Percentiles rank a stretch among this genome's conserved stretches.
These are phyloP conservation scores for Didymella sp. DNA, from an alignment of 2,329 filamentous ascomycete genomes.

Conservation along the genomic window DNA sequence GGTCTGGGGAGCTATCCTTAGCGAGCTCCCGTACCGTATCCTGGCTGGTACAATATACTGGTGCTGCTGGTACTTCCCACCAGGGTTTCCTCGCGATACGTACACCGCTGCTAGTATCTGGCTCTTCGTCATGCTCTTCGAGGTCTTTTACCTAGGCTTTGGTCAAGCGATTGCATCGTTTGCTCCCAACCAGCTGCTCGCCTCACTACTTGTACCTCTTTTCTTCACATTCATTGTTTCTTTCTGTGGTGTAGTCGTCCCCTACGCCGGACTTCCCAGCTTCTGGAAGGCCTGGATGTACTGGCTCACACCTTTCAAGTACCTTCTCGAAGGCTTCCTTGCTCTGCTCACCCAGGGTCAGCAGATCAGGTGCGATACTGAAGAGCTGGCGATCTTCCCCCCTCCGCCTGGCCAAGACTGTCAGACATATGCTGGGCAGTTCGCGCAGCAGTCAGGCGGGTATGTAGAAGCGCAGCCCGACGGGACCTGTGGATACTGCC, in stretches of 20 bases:
- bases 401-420: slow-evolving; percentile 68
- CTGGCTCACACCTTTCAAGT: slow-evolving; percentile 70
- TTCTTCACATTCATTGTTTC: slow-evolving; percentile 73
- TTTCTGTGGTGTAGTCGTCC: slow-evolving; percentile 79
- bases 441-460: slow-evolving; percentile 62
- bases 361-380: slow-evolving; percentile 61
- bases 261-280: slow-evolving; percentile 64
- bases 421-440: slow-evolving; percentile 63
- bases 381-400: slow-evolving; percentile 67
- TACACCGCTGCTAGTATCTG: slow-evolving; percentile 69
- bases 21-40: slow-evolving; percentile 74
- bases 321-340: slow-evolving; percentile 69
- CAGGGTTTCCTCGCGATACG: slow-evolving; percentile 61
- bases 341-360: slow-evolving; percentile 62
- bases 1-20: slow-evolving; percentile 68
- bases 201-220: slow-evolving; percentile 69
- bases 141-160: slow-evolving; percentile 69
- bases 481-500: slow-evolving; percentile 70
- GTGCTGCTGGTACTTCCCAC: slow-evolving; percentile 59
- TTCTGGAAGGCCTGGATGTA: slow-evolving; percentile 67
- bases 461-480: slow-evolving; percentile 65
- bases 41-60: slow-evolving; percentile 70
- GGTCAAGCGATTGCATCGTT: slow-evolving; percentile 73
- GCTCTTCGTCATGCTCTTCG: slow-evolving; percentile 70
- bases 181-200: slow-evolving; percentile 70